Percentiles rank a stretch among this genome's conserved stretches.
Evolutionary conservation across 345 rosid species (phyloP).

Genomic region (Acer negundo): DNA sequence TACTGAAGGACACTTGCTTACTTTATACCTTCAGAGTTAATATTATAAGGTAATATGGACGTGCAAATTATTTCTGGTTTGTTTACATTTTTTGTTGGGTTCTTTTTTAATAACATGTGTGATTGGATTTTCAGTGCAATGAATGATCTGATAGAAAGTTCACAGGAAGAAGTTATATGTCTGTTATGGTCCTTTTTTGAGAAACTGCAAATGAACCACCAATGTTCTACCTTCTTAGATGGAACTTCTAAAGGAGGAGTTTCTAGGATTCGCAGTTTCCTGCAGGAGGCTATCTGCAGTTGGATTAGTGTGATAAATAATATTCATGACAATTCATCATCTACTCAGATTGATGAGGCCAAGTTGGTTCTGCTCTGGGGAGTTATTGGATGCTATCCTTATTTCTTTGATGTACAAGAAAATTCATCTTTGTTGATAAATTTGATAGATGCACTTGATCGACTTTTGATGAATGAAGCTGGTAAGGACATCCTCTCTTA

Average conservation of each 20-base stretch:
- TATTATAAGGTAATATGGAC: conserved; percentile 59
- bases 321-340: conserved; percentile 30
- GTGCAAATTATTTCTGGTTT: conserved; percentile 2
- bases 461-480: conserved; percentile 39
- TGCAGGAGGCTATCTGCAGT: conserved; percentile 37
- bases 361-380: conserved; percentile 75
- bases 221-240: conserved; percentile 31
- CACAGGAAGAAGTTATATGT: conserved; percentile 56
- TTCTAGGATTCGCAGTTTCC: conserved; percentile 42
- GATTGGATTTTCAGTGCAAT: conserved; percentile 59
- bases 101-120: conserved; percentile 26
- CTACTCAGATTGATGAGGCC: conserved; percentile 36
- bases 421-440: conserved; percentile 44
- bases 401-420: conserved; percentile 37
- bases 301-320: conserved; percentile 38
- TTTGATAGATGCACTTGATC: conserved; percentile 56
- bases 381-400: conserved; percentile 65
- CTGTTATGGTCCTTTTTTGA: conserved; percentile 59
- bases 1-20: conserved; percentile 48
- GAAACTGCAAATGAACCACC: conserved; percentile 50
- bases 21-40: conserved; percentile 48
- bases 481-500: conserved; percentile 45
- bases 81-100: neutral
- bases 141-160: conserved; percentile 60
- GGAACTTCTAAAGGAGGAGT: conserved; percentile 42